Evolutionary conservation across 192 early-diverging fungal species (phyloP).

Genomic region (Backusella australiensis): DNA sequence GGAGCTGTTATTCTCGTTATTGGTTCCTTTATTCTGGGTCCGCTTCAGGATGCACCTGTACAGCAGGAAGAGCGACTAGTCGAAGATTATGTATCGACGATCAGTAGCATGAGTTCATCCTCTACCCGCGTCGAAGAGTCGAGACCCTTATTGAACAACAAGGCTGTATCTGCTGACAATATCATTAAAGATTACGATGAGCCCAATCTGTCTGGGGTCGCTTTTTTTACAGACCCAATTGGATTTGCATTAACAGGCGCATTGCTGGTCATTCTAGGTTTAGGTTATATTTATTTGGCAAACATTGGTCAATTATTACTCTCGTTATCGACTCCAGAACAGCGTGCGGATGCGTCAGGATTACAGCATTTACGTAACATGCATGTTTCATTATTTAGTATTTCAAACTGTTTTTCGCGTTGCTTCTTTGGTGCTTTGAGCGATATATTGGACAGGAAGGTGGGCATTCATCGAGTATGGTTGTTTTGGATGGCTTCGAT

Average conservation of each 20-base stretch:
- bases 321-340: constrained; percentile 7
- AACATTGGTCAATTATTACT: constrained; percentile 28
- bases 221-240: constrained; percentile 28
- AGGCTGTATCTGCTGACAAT: background rate
- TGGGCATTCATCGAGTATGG: constrained; percentile 22
- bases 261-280: constrained; percentile 23
- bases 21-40: constrained; percentile 23
- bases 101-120: constrained; percentile 5
- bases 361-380: constrained; percentile 31
- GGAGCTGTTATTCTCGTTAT: constrained; percentile 5
- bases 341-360: background rate
- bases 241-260: constrained; percentile 21
- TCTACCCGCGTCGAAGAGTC: constrained; percentile 9
- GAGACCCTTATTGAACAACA: background rate
- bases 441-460: constrained; percentile 15
- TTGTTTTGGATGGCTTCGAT: constrained; percentile 22
- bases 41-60: background rate
- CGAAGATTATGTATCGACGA: background rate
- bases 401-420: constrained; percentile 22
- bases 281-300: constrained; percentile 36
- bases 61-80: background rate
- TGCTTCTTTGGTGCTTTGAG: constrained; percentile 18
- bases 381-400: constrained; percentile 30
- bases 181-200: background rate
- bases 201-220: constrained; percentile 15